Evolutionary conservation across 2,329 filamentous ascomycete genomes (phyloP).

Genomic region (Zopfia rhizophila): DNA sequence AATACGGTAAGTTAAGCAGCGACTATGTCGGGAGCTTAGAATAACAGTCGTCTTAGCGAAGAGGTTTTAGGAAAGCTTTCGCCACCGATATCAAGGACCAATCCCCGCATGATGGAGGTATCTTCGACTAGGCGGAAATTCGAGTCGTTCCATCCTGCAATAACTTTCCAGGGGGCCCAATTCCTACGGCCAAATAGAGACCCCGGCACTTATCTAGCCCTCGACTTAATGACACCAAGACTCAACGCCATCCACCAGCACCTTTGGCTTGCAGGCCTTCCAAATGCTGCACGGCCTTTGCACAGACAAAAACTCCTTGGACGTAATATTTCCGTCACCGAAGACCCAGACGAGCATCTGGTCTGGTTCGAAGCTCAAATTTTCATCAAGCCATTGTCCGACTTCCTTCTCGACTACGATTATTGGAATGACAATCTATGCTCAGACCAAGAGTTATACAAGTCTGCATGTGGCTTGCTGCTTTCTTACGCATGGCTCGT

Average conservation of each 20-base stretch:
- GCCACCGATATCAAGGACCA: no score
- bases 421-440: conserved; percentile 25
- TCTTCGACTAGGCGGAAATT: no score
- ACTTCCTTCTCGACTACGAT: conserved; percentile 19
- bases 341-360: conserved; percentile 49
- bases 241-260: conserved; percentile 21
- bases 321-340: conserved; percentile 46
- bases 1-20: no score
- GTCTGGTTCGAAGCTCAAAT: conserved; percentile 30
- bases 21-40: no score
- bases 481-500: conserved; percentile 32
- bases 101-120: no score
- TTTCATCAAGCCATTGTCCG: conserved; percentile 26
- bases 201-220: no score
- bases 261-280: conserved; percentile 25
- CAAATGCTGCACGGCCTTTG: conserved; percentile 21
- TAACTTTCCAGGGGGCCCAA: no score
- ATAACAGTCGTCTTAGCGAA: no score
- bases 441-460: conserved; percentile 17
- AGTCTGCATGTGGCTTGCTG: conserved; percentile 27
- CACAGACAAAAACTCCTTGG: conserved; percentile 42
- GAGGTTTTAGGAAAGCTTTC: no score
- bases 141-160: no score
- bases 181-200: no score
- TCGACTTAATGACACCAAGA: conserved; percentile 17